Evolutionary conservation across 805 yeast species (phyloP).

Genomic region (Hanseniaspora guilliermondii): DNA sequence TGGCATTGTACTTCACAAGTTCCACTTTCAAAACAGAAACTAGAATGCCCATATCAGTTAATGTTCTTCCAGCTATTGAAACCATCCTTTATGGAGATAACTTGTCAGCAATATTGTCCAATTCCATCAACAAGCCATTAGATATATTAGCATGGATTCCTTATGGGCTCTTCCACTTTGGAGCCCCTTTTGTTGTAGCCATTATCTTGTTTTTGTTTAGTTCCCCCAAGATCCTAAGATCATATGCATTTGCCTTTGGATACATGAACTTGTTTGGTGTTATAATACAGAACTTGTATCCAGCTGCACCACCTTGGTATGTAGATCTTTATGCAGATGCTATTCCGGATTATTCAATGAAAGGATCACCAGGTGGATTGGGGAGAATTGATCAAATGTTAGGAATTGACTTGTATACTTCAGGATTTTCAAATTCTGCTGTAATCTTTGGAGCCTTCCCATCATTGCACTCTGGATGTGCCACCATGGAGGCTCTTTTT

Average conservation of each 20-base stretch:
- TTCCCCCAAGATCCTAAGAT: slow-evolving; percentile 75
- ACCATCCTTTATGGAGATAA: slow-evolving; percentile 87
- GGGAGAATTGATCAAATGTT: slow-evolving; percentile 71
- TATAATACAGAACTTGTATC: slow-evolving; percentile 64
- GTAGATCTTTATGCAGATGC: slow-evolving; percentile 68
- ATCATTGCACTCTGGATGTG: slow-evolving; percentile 85
- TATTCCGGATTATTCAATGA: slow-evolving; percentile 84
- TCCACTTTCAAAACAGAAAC: slow-evolving; percentile 57
- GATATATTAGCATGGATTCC: slow-evolving; percentile 94
- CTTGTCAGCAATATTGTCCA: slow-evolving; percentile 68
- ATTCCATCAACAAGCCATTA: slow-evolving; percentile 47
- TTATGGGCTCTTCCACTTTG: slow-evolving; percentile 80
- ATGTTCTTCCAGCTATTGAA: slow-evolving; percentile 81
- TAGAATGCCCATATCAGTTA: slow-evolving; percentile 83
- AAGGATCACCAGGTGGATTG: slow-evolving; percentile 91
- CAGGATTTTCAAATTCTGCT: slow-evolving; percentile 74
- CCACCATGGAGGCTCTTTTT: slow-evolving; percentile 86
- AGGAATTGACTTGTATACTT: slow-evolving; percentile 71
- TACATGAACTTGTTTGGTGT: slow-evolving; percentile 87
- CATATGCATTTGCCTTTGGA: slow-evolving; percentile 88
- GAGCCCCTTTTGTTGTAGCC: slow-evolving; percentile 82
- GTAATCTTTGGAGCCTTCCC: slow-evolving; percentile 87
- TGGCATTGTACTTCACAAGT: slow-evolving; percentile 66
- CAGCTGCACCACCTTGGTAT: slow-evolving; percentile 98
- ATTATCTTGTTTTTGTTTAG: slow-evolving; percentile 68